Evolutionary conservation across 2,329 filamentous ascomycete species (phyloP), one percentile per base, ranked within the genome.

Genomic region (Pseudonectria foliicola): DNA sequence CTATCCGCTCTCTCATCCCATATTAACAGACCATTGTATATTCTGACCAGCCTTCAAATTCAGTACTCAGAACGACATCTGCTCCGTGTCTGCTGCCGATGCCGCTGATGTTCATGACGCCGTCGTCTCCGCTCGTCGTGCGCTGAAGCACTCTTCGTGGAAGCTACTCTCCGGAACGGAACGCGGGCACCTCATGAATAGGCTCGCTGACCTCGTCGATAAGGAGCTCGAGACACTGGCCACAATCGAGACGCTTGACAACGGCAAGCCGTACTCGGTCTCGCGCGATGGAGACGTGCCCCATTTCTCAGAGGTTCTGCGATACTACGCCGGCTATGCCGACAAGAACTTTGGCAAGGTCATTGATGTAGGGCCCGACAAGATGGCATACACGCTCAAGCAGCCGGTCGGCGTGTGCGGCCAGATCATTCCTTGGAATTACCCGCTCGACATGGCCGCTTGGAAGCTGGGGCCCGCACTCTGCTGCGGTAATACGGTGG

Each of bases 351-450:
- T 80, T 41, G 84, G 85, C 23, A 76, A 85, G 54, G 80, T 82
- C n/a, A 85, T 89, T 46, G 79, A 83, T 47, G 82, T 80, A 8
- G 77, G 74, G 2, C 71, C 75, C 1, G 62, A 67, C 29, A 89
- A 88, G 61, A 72, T 89, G 43, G 82, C 82, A 3, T 90, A 89
- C 55, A 88, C 82, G 0, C 63, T 86, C 36, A 75, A 80, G 41
- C 79, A 90, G 59, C 85, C 85, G 2, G 64, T 90, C 24, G 85
- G 85, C 26, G 85, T 92, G 0, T 85, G 83, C 46, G 84, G 74
- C 10, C 71, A 72, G 59, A 88, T 89, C 44, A 85, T 86, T 40
- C 83, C 84, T 7, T 90, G 84, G 82, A 90, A 90, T 57, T 86
- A 82, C 46, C 85, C 85, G 2, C 67, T 90, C 2, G 69, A 71